Evolutionary conservation across 495 filamentous ascomycete genomes (phyloP).

Genomic region (Aspergillus egyptiacus): DNA sequence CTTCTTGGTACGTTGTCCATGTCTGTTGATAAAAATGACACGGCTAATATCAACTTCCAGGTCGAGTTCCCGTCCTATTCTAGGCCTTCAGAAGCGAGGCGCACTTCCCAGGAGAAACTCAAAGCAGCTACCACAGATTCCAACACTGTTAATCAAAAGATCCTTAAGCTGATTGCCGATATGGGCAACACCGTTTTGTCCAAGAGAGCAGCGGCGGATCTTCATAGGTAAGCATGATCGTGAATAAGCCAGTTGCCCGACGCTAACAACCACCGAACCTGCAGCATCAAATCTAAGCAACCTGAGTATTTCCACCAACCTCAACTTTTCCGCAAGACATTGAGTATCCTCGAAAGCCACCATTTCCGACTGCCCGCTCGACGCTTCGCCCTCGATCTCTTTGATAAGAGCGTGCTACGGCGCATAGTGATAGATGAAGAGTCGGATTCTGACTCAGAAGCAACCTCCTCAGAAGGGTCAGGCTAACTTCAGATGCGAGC

Average conservation of each 20-base stretch:
- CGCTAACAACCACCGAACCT: slow-evolving; percentile 13
- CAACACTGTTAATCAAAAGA: slow-evolving; percentile 63
- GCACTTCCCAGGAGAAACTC: slow-evolving; percentile 34
- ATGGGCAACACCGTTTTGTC: slow-evolving; percentile 84
- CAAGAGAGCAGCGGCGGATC: slow-evolving; percentile 67
- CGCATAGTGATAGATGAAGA: slow-evolving; percentile 68
- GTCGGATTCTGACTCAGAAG: slow-evolving; percentile 35
- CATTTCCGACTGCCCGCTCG: slow-evolving; percentile 80
- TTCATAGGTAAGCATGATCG: slow-evolving; percentile 46
- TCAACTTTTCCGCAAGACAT: slow-evolving; percentile 73
- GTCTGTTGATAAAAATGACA: not conserved
- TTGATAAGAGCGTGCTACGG: slow-evolving; percentile 81
- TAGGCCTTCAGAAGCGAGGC: slow-evolving; percentile 29
- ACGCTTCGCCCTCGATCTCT: slow-evolving; percentile 85
- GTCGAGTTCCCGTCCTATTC: slow-evolving; percentile 34
- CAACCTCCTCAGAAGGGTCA: slow-evolving; percentile 24
- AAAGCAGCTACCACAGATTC: slow-evolving; percentile 50
- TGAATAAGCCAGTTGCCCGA: not conserved
- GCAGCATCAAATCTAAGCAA: slow-evolving; percentile 59
- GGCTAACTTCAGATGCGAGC: slow-evolving; percentile 7
- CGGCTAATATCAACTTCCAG: slow-evolving; percentile 12
- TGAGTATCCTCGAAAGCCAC: slow-evolving; percentile 81
- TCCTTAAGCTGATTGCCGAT: slow-evolving; percentile 74
- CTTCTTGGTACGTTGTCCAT: slow-evolving; percentile 52
- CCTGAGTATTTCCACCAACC: slow-evolving; percentile 67